These are phyloP conservation scores for Globisporangium recalcitrans DNA, from an alignment of 352 stramenopile species.

Conservation along the genomic window DNA sequence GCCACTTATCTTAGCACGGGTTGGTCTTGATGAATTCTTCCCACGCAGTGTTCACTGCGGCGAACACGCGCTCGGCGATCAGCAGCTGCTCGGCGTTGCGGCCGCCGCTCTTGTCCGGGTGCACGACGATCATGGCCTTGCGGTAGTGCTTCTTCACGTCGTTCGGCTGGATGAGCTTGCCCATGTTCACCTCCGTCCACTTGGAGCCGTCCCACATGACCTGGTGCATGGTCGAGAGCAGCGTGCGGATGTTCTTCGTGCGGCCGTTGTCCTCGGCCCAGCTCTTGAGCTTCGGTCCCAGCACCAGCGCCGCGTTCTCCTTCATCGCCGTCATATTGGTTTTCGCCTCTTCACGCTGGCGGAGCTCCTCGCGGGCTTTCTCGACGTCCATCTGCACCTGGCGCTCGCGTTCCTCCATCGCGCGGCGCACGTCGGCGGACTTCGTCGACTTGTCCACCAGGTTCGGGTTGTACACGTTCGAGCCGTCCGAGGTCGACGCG, in stretches of 20 bases:
- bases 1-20: slow-evolving; percentile 43
- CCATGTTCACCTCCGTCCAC: slow-evolving; percentile 88
- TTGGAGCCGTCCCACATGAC: slow-evolving; percentile 89
- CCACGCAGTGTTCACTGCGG: slow-evolving; percentile 88
- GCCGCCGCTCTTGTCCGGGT: slow-evolving; percentile 87
- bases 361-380: slow-evolving; percentile 64
- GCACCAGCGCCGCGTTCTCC: slow-evolving; percentile 41
- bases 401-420: slow-evolving; percentile 81
- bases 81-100: slow-evolving; percentile 84
- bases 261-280: slow-evolving; percentile 86
- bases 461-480: slow-evolving; percentile 84
- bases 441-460: slow-evolving; percentile 83
- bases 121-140: slow-evolving; percentile 91
- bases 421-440: slow-evolving; percentile 61
- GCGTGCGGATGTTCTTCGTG: slow-evolving; percentile 88
- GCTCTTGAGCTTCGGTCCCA: slow-evolving; percentile 69
- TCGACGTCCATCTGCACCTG: slow-evolving; percentile 69
- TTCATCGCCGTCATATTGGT: slow-evolving; percentile 62
- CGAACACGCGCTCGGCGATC: slow-evolving; percentile 89
- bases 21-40: slow-evolving; percentile 82
- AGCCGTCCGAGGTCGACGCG: slow-evolving; percentile 64
- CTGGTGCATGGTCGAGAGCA: slow-evolving; percentile 89
- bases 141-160: slow-evolving; percentile 91
- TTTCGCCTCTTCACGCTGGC: slow-evolving; percentile 58
- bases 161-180: slow-evolving; percentile 85